These are phyloP conservation scores for Zygosaccharomyces siamensis DNA, from an alignment of 805 yeast species.

Conservation along the genomic window DNA sequence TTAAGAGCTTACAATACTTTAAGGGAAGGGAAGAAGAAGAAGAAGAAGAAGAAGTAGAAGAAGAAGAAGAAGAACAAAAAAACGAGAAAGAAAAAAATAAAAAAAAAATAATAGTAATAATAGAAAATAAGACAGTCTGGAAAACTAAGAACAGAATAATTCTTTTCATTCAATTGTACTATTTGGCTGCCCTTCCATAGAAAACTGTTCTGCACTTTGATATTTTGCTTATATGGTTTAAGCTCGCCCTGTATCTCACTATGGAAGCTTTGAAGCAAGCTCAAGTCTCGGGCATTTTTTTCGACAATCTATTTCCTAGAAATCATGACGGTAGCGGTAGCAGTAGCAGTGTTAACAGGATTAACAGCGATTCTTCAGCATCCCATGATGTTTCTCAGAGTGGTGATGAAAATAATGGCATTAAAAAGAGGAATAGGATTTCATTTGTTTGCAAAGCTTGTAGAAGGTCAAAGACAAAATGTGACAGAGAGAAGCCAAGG, in stretches of 20 bases:
- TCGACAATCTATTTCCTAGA: not conserved
- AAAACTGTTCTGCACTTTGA: not conserved
- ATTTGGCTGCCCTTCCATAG: not conserved
- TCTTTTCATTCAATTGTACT: not conserved
- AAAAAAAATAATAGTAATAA: too few relatives aligned
- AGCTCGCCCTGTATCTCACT: not conserved
- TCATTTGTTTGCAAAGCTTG: slow-evolving; percentile 36
- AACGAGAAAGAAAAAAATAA: too few relatives aligned
- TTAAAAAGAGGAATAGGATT: slow-evolving; percentile 28
- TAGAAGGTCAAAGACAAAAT: slow-evolving; percentile 32
- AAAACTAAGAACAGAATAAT: too few relatives aligned
- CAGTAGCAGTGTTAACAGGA: not conserved
- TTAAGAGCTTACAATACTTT: not conserved
- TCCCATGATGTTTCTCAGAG: not conserved
- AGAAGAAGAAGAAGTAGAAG: too few relatives aligned
- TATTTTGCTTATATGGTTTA: not conserved
- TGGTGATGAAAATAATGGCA: slow-evolving; percentile 3
- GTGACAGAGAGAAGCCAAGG: slow-evolving; percentile 32
- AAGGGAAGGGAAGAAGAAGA: not conserved
- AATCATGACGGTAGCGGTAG: not conserved
- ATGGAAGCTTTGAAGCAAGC: slow-evolving; percentile 3
- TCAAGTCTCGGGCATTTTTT: not conserved
- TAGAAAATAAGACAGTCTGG: too few relatives aligned
- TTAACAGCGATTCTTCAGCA: not conserved
- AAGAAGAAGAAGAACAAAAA: too few relatives aligned